A percentile compares a stretch with the other conserved stretches of the same genome.
phyloP scores from a whole-genome alignment of 176 grass and related monocot genomes.

The Poa annua region DNA sequence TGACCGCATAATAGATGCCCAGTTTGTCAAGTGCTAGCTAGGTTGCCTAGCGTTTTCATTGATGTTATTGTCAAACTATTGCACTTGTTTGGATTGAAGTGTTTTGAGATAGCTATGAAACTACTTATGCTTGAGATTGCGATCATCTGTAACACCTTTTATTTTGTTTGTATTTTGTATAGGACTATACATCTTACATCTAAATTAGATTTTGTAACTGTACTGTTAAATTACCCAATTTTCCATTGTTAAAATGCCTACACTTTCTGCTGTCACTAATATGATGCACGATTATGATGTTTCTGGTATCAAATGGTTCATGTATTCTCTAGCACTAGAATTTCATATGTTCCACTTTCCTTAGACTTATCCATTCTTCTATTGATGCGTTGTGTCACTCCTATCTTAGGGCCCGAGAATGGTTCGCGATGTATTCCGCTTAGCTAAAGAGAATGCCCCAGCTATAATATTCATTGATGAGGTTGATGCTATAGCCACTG shows the following conservation, averaged over 20 bases:
- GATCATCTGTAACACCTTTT: background rate
- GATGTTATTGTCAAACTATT: background rate
- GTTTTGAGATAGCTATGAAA: background rate
- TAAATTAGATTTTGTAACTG: background rate
- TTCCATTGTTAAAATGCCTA: background rate
- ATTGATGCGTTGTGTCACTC: slow-evolving; percentile 14
- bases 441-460: slow-evolving; percentile 98
- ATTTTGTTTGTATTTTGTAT: slow-evolving; percentile 8
- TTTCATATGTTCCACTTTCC: background rate
- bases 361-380: background rate
- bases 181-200: background rate
- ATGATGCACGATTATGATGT: background rate
- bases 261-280: background rate
- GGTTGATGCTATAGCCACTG: slow-evolving; percentile 98
- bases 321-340: slow-evolving; percentile 19
- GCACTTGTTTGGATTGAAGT: background rate
- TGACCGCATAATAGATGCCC: background rate
- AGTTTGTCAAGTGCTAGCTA: background rate
- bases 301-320: slow-evolving; percentile 10
- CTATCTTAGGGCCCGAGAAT: slow-evolving; percentile 77
- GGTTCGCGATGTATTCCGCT: slow-evolving; percentile 96
- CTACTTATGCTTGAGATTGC: too few relatives aligned
- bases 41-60: background rate
- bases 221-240: background rate
- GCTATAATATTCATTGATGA: slow-evolving; percentile 99